Percentiles rank a stretch among this genome's conserved stretches.
phyloP scores from a whole-genome alignment of 805 yeast genomes.

The Monosporozyma servazzii region DNA sequence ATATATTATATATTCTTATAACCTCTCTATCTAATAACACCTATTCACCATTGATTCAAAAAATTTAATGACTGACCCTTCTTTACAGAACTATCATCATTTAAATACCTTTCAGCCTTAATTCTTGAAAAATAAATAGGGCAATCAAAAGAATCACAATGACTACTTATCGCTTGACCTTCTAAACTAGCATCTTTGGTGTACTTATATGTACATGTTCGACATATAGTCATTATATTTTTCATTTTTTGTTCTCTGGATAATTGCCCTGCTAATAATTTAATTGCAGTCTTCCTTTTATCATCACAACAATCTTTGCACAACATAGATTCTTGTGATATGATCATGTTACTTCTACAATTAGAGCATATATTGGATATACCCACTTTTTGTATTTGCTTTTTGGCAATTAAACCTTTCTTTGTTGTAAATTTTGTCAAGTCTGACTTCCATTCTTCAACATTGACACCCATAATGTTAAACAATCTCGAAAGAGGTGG shows the following conservation, averaged over 20 bases:
- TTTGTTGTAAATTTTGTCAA: constrained; percentile 39
- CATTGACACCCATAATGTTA: constrained; percentile 72
- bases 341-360: constrained; percentile 4
- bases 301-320: constrained; percentile 31
- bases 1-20: background rate
- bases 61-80: constrained; percentile 7
- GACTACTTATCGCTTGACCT: constrained; percentile 23
- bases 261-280: constrained; percentile 13
- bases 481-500: constrained; percentile 88
- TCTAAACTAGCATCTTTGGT: constrained; percentile 20
- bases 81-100: constrained; percentile 10
- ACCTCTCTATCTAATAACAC: background rate
- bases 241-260: constrained; percentile 13
- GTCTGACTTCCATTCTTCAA: constrained; percentile 64
- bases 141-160: constrained; percentile 59
- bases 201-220: constrained; percentile 28
- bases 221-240: constrained; percentile 29
- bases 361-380: constrained; percentile 13
- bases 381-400: constrained; percentile 5
- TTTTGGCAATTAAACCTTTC: background rate
- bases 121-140: constrained; percentile 48
- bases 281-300: constrained; percentile 31
- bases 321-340: constrained; percentile 13
- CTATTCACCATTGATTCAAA: constrained; percentile 16
- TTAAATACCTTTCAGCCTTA: constrained; percentile 31